Percentiles rank a stretch among this genome's conserved stretches.
Evolutionary conservation across 768 basidiomycete species (phyloP).

Genomic region (Amanita phalloides): DNA sequence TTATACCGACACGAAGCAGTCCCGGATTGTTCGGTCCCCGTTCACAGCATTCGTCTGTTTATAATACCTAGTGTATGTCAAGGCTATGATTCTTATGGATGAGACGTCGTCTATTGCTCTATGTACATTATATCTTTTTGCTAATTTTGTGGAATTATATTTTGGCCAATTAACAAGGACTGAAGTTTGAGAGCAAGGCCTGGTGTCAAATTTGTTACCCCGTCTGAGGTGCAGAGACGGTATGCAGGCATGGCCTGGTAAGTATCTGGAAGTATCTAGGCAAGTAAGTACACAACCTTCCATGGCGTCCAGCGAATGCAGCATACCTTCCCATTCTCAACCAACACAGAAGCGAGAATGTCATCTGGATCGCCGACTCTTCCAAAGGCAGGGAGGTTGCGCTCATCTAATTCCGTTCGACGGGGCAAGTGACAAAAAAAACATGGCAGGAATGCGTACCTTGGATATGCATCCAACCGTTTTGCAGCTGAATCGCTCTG

Average conservation of each 20-base stretch:
- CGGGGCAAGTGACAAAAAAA: neutral
- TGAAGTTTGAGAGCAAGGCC: slow-evolving; percentile 44
- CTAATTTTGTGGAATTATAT: neutral
- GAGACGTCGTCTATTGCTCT: neutral
- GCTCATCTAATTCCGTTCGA: slow-evolving; percentile 35
- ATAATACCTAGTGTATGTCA: neutral
- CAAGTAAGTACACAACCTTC: neutral
- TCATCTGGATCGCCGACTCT: slow-evolving; percentile 80
- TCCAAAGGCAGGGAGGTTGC: slow-evolving; percentile 65
- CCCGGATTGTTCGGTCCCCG: slow-evolving; percentile 75
- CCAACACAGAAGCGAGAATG: slow-evolving; percentile 68
- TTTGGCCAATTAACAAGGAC: neutral
- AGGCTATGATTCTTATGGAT: neutral
- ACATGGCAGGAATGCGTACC: slow-evolving; percentile 19
- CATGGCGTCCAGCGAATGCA: neutral
- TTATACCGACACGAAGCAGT: slow-evolving; percentile 46
- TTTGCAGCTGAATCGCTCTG: slow-evolving; percentile 50
- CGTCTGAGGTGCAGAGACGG: slow-evolving; percentile 68
- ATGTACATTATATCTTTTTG: neutral
- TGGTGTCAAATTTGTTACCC: slow-evolving; percentile 55
- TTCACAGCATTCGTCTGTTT: slow-evolving; percentile 30
- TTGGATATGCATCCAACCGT: slow-evolving; percentile 87
- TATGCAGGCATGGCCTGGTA: slow-evolving; percentile 83
- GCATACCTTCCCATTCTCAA: slow-evolving; percentile 54
- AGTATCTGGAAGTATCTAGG: slow-evolving; percentile 55